Conservation (phyloP, 352 stramenopile genomes). For the Phytopythium boreale region DNA sequence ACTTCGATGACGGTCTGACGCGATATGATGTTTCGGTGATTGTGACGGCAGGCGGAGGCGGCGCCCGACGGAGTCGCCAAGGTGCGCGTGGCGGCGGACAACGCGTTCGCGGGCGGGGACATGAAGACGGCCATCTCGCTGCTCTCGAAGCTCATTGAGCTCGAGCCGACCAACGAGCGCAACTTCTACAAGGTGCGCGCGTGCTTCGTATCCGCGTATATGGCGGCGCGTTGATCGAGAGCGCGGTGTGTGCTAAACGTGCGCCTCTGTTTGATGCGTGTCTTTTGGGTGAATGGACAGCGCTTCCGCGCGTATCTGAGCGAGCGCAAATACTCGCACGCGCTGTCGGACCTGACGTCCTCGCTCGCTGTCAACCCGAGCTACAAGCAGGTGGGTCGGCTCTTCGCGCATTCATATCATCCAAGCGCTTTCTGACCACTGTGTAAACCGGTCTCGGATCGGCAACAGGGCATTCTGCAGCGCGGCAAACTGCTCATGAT, state of each 20-base stretch:
- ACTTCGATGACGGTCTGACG: neutral
- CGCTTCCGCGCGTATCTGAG: conserved; percentile 77
- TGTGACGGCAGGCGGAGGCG: conserved; percentile 15
- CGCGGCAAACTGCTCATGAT: conserved; percentile 80
- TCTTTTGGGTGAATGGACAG: conserved; percentile 9
- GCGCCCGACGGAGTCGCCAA: conserved; percentile 48
- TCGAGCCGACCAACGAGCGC: conserved; percentile 75
- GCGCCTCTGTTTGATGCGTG: neutral
- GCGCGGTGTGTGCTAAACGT: neutral
- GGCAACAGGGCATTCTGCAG: conserved; percentile 46
- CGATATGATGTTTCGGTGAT: neutral
- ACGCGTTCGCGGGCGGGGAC: conserved; percentile 73
- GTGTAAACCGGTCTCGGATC: neutral
- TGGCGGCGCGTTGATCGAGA: neutral
- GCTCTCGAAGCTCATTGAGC: conserved; percentile 75
- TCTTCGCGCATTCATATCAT: neutral
- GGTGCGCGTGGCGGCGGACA: conserved; percentile 68
- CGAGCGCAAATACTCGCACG: conserved; percentile 76
- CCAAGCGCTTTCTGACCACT: neutral
- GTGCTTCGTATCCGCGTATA: neutral
- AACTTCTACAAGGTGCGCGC: conserved; percentile 71
- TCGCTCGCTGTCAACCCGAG: conserved; percentile 71
- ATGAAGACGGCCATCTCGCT: conserved; percentile 77
- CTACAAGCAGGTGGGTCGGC: conserved; percentile 58
- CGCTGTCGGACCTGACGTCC: conserved; percentile 63